Evolutionary conservation across 164 flowering plant species (phyloP).

Genomic region (Tetrastigma voinierianum): DNA sequence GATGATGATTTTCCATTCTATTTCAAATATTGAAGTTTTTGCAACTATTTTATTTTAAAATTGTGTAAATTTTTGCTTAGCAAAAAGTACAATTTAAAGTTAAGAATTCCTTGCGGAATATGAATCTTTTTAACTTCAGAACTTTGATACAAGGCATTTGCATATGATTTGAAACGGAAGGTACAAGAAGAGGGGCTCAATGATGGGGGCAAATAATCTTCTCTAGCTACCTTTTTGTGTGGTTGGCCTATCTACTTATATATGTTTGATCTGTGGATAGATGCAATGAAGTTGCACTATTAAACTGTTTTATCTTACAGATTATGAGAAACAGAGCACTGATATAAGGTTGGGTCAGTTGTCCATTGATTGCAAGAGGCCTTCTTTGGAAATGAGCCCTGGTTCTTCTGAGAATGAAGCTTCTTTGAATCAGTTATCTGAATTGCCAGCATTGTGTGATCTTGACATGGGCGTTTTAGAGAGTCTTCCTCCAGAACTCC

Average conservation of each 20-base stretch:
- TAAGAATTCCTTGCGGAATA: too few species aligned
- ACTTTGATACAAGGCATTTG: too few species aligned
- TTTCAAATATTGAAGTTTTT: too few species aligned
- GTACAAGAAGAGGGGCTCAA: not conserved
- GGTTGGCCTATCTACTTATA: not conserved
- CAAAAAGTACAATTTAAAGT: too few species aligned
- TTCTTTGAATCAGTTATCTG: constrained; percentile 21
- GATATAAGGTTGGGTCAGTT: constrained; percentile 19
- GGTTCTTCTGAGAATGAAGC: constrained; percentile 25
- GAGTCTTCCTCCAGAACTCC: constrained; percentile 74
- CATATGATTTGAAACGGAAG: too few species aligned
- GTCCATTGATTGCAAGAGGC: constrained; percentile 13
- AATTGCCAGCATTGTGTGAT: constrained; percentile 54
- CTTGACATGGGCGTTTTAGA: constrained; percentile 77
- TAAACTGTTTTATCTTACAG: constrained; percentile 13
- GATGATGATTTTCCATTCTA: too few species aligned
- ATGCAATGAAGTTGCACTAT: not conserved
- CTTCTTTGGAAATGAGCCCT: constrained; percentile 18
- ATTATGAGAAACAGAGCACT: constrained; percentile 15
- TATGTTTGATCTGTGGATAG: not conserved
- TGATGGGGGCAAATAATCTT: not conserved
- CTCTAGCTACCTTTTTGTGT: too few species aligned
- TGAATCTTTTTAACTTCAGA: too few species aligned
- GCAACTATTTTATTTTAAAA: too few species aligned
- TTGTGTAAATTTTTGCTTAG: too few species aligned